phyloP scores from a whole-genome alignment of 139 green algal genomes.

The Pseudopediastrum boryanum region DNA sequence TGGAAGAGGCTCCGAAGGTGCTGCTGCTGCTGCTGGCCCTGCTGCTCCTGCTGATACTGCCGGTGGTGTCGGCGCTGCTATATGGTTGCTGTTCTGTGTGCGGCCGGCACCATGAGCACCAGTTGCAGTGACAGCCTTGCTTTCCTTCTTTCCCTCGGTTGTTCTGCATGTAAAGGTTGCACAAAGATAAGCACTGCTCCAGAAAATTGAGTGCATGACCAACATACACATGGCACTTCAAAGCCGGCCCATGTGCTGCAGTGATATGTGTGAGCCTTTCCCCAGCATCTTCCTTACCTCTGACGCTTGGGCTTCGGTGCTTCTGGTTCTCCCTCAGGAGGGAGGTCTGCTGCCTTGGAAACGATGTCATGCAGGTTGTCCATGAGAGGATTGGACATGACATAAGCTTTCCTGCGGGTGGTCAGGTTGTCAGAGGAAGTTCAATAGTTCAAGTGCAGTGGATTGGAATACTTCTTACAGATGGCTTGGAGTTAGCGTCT shows the following conservation, averaged over 20 bases:
- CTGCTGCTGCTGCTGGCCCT: constrained; percentile 6
- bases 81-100: too few species aligned
- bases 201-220: too few species aligned
- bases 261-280: too few species aligned
- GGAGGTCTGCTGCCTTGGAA: constrained; percentile 69
- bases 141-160: constrained; percentile 18
- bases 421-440: neutral
- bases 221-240: too few species aligned
- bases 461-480: constrained; percentile 61
- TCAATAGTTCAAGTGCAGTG: too few species aligned
- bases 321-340: constrained; percentile 35
- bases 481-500: constrained; percentile 78
- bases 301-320: constrained; percentile 51
- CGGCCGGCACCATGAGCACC: neutral
- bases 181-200: too few species aligned
- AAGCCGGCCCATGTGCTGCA: too few species aligned
- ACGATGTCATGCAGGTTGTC: constrained; percentile 85
- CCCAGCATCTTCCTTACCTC: too few species aligned
- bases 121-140: constrained; percentile 7
- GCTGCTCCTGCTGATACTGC: neutral
- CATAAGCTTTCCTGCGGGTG: constrained; percentile 29
- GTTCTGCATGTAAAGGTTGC: neutral
- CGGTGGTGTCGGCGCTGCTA: too few species aligned
- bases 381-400: constrained; percentile 62
- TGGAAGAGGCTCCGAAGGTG: neutral